Evolutionary conservation across 768 basidiomycete genomes (phyloP).

Genomic region (Crepidotus variabilis): DNA sequence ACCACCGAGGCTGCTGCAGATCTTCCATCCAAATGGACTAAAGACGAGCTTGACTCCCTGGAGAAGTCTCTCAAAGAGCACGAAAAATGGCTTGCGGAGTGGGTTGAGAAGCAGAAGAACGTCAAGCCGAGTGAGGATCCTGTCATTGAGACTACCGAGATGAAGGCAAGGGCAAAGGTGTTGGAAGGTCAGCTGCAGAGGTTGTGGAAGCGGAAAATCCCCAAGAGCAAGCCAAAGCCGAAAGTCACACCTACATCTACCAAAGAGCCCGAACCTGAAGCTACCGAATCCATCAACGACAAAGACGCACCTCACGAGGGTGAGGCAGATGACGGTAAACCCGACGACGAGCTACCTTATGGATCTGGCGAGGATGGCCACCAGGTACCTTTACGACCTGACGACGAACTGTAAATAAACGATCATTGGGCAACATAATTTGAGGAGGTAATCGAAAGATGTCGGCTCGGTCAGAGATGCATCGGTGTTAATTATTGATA

Average conservation of each 20-base stretch:
- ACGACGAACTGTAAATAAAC: slow-evolving; percentile 16
- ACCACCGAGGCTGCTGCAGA: slow-evolving; percentile 59
- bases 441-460: too few relatives aligned
- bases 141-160: slow-evolving; percentile 79
- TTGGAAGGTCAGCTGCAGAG: slow-evolving; percentile 73
- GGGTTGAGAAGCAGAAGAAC: slow-evolving; percentile 78
- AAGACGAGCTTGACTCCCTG: slow-evolving; percentile 78
- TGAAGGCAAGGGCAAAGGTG: slow-evolving; percentile 78
- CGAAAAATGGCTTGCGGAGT: slow-evolving; percentile 78
- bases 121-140: slow-evolving; percentile 77
- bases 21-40: slow-evolving; percentile 76
- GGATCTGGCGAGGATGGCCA: slow-evolving; percentile 7
- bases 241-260: slow-evolving; percentile 27
- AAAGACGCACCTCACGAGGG: slow-evolving; percentile 4
- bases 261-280: slow-evolving; percentile 1
- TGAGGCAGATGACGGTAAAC: slow-evolving; percentile 1
- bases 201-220: slow-evolving; percentile 63
- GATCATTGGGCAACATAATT: neutral
- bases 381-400: slow-evolving; percentile 11
- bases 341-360: slow-evolving; percentile 3
- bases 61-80: slow-evolving; percentile 76
- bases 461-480: too few relatives aligned
- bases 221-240: slow-evolving; percentile 54
- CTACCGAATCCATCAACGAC: neutral
- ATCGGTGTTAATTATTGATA: neutral